A percentile compares a stretch with the other conserved stretches of the same genome.
Evolutionary conservation across 106 monocot species (phyloP).

Genomic region (Acorus gramineus): DNA sequence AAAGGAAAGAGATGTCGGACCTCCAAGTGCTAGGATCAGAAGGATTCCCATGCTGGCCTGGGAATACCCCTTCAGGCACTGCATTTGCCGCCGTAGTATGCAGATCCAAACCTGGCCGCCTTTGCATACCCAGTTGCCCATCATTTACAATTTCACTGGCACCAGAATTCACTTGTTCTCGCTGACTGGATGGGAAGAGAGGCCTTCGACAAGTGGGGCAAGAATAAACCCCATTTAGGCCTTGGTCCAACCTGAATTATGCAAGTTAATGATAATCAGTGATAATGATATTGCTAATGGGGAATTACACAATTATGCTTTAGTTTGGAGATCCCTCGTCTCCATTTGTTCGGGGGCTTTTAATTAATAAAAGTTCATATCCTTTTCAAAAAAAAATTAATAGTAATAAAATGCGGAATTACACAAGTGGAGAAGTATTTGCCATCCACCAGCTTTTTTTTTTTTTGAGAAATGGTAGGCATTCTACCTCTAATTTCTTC

Average conservation of each 20-base stretch:
- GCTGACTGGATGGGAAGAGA: constrained; percentile 40
- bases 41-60: constrained; percentile 33
- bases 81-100: constrained; percentile 21
- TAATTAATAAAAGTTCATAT: too few species aligned
- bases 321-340: too few species aligned
- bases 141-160: constrained; percentile 9
- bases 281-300: too few species aligned
- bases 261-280: too few species aligned
- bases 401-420: too few species aligned
- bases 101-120: constrained; percentile 30
- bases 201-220: constrained; percentile 98
- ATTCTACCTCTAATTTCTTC: too few species aligned
- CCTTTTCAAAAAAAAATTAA: too few species aligned
- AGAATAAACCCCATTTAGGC: constrained; percentile 66
- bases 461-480: too few species aligned
- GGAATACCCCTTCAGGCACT: constrained; percentile 20
- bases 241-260: constrained; percentile 79
- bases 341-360: too few species aligned
- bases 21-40: constrained; percentile 55
- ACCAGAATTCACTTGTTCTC: constrained; percentile 18
- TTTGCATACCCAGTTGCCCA: constrained; percentile 23
- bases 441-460: too few species aligned
- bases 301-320: too few species aligned
- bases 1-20: constrained; percentile 18
- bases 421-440: too few species aligned